Evolutionary conservation across 148 eudicot species (phyloP), one percentile per base, ranked within the genome.

Genomic region (Rhododendron henanense): DNA sequence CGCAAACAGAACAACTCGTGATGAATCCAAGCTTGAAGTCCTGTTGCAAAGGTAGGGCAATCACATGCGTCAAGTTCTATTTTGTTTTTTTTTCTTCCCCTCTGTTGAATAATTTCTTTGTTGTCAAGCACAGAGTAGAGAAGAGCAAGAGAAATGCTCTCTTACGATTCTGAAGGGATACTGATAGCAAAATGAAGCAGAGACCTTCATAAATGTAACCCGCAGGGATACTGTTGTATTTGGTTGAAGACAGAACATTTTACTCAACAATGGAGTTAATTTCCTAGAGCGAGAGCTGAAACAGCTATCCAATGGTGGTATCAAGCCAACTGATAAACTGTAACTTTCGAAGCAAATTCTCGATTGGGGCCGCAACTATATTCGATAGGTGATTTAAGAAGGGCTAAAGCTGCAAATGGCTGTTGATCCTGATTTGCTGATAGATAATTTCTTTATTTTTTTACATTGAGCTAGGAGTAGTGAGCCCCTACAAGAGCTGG

Each of bases 11-110:
- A 53, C 44, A 53, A 77, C 67, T 83, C 19, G 6, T 48, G 39
- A 83, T n/a, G 69, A 51, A 50, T 82, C 61, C 53, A 59, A 86
- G 81, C 55, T 53, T 13, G 55, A 77, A 82, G 63, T 57, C 50
- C 75, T 28, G 55, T 14, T 74, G 47, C 82, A 71, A 13, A 10
- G 67, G 81, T 86, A 81, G 75, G 87, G 55, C 39, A n/a, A 50
- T 45, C 4, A 39, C 37, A 55, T 73, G 59, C 48, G 21, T 71
- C 1, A 18, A 44, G 6, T 25, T 53, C 47, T 1, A 7, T 71
- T 10, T 69, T 55, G 16, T 78, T 33, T 57, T 65, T 45, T 31
- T 31, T 39, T 31, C 16, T 44, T 16, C 21, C 35, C 21, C 74
- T 37, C 35, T 44, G 19, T 81, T 86, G 6, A 31, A n/a, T 83